Evolutionary conservation across 179 eudicot species (phyloP).

Genomic region (Spergularia azorica): DNA sequence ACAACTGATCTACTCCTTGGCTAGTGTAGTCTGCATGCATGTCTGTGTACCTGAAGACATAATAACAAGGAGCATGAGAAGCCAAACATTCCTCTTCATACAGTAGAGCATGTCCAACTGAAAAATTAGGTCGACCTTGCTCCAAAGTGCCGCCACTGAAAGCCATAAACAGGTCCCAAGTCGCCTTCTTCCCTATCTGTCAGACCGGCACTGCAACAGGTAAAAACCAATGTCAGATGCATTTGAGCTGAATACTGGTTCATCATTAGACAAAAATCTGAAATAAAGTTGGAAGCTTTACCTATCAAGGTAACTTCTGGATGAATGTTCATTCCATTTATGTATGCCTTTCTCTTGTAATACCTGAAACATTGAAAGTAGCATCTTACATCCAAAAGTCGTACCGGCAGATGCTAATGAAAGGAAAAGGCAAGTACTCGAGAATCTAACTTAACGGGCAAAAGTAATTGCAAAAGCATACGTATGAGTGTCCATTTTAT

Average conservation of each 20-base stretch:
- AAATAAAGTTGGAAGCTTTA: conserved; percentile 6
- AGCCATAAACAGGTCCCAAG: conserved; percentile 88
- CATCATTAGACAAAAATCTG: neutral
- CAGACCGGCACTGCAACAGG: conserved; percentile 68
- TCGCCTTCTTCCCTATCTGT: conserved; percentile 84
- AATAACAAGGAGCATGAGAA: conserved; percentile 13
- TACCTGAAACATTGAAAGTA: conserved; percentile 36
- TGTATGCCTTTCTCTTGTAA: conserved; percentile 78
- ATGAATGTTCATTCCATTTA: conserved; percentile 92
- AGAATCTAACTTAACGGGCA: neutral
- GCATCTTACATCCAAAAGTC: neutral
- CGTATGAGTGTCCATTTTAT: neutral
- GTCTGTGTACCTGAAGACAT: conserved; percentile 58
- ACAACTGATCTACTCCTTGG: conserved; percentile 85
- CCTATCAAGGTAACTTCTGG: conserved; percentile 88
- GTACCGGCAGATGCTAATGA: neutral
- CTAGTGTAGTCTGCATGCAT: conserved; percentile 94
- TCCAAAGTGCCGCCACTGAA: conserved; percentile 97
- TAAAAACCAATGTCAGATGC: conserved; percentile 45
- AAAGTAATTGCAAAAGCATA: neutral
- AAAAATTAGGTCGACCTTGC: conserved; percentile 57
- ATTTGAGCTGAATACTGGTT: neutral
- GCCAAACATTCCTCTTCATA: neutral
- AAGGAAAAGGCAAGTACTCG: neutral
- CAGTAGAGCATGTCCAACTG: neutral